These are phyloP conservation scores for Breynia disticha DNA, from an alignment of 441 rosid species.

Conservation along the genomic window DNA sequence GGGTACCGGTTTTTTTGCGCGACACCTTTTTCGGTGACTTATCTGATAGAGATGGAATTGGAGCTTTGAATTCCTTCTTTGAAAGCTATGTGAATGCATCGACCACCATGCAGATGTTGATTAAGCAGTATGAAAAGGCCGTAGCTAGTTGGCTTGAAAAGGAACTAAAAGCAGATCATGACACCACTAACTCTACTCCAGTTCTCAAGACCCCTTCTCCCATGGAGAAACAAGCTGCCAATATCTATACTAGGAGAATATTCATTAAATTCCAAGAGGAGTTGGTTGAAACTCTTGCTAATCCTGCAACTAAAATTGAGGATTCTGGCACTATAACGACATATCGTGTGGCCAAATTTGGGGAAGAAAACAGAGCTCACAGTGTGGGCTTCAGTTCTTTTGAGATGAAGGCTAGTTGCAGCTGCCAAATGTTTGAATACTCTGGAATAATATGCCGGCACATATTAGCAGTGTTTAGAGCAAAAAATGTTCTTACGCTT, in stretches of 20 bases:
- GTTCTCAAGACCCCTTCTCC: slow-evolving; percentile 67
- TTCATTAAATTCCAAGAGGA: slow-evolving; percentile 68
- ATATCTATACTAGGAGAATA: slow-evolving; percentile 47
- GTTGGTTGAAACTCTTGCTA: slow-evolving; percentile 61
- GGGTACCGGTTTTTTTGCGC: slow-evolving; percentile 60
- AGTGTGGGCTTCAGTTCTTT: slow-evolving; percentile 47
- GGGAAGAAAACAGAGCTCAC: slow-evolving; percentile 48
- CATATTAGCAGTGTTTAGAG: slow-evolving; percentile 61
- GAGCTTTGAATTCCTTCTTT: slow-evolving; percentile 39
- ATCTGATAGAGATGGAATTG: slow-evolving; percentile 26
- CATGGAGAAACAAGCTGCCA: slow-evolving; percentile 75
- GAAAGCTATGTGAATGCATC: slow-evolving; percentile 50
- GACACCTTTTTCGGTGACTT: slow-evolving; percentile 60
- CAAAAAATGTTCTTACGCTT: slow-evolving; percentile 60
- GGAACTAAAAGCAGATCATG: slow-evolving; percentile 68
- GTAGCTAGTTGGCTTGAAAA: slow-evolving; percentile 46
- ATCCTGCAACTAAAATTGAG: slow-evolving; percentile 46
- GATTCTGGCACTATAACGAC: slow-evolving; percentile 37
- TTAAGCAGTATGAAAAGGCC: slow-evolving; percentile 60
- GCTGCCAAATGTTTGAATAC: slow-evolving; percentile 73
- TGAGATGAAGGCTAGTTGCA: slow-evolving; percentile 67
- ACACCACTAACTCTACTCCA: slow-evolving; percentile 42
- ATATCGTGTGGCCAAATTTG: slow-evolving; percentile 58
- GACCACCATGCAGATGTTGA: slow-evolving; percentile 37
- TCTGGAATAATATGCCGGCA: slow-evolving; percentile 71